Percentiles rank a stretch among this genome's conserved stretches.
Conservation (phyloP, 2,329 filamentous ascomycete species). For the Didymellaceae sp. region DNA sequence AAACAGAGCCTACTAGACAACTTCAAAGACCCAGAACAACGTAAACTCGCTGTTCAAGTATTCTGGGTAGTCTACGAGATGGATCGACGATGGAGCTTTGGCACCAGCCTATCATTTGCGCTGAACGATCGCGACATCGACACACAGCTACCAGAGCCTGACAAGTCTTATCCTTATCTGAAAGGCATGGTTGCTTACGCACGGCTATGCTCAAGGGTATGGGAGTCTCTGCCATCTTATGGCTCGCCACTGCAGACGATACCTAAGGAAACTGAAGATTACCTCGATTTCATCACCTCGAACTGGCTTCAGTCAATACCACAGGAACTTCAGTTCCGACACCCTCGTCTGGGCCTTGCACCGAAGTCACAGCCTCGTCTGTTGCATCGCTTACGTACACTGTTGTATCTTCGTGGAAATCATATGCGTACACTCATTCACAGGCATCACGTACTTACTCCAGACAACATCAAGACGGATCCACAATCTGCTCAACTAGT, state of each 20-base stretch:
- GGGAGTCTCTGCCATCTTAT: slow-evolving; percentile 30
- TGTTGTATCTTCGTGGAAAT: slow-evolving; percentile 29
- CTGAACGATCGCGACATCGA: slow-evolving; percentile 30
- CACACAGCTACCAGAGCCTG: slow-evolving; percentile 28
- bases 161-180: slow-evolving; percentile 22
- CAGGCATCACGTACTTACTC: slow-evolving; percentile 29
- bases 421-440: slow-evolving; percentile 27
- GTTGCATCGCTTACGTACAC: slow-evolving; percentile 22
- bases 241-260: slow-evolving; percentile 25
- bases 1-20: slow-evolving; percentile 27
- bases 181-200: slow-evolving; percentile 28
- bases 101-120: slow-evolving; percentile 29
- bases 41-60: slow-evolving; percentile 22
- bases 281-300: slow-evolving; percentile 28
- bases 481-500: slow-evolving; percentile 21
- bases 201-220: slow-evolving; percentile 28
- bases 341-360: slow-evolving; percentile 20
- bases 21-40: slow-evolving; percentile 20
- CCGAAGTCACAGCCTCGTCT: slow-evolving; percentile 20
- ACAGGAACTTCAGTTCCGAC: slow-evolving; percentile 24
- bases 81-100: slow-evolving; percentile 33
- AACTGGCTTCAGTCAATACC: slow-evolving; percentile 29
- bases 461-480: slow-evolving; percentile 23
- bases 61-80: slow-evolving; percentile 32
- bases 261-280: slow-evolving; percentile 30